These are phyloP conservation scores for Echria macrotheca DNA, from an alignment of 495 filamentous ascomycete species.

Conservation along the genomic window DNA sequence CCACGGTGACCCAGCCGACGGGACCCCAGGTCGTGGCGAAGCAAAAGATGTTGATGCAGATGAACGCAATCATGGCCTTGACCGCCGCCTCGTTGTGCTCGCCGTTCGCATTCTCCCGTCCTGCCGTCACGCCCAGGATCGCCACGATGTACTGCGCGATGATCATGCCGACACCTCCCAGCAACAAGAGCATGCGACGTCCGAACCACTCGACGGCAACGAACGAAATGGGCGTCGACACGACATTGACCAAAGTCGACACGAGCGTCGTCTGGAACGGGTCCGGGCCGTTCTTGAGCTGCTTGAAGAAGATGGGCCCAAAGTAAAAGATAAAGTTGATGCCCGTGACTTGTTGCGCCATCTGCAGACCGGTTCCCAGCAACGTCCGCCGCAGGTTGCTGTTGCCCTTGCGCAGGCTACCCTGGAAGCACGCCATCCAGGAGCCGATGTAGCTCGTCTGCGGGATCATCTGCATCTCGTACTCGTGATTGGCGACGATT, in stretches of 20 bases:
- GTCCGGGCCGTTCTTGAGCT: constrained; percentile 62
- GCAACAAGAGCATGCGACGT: constrained; percentile 71
- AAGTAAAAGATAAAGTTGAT: constrained; percentile 94
- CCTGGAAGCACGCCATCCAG: constrained; percentile 61
- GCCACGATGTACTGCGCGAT: constrained; percentile 78
- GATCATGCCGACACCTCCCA: constrained; percentile 71
- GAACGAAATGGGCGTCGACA: constrained; percentile 74
- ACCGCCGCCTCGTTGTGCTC: constrained; percentile 52
- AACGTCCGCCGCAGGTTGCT: constrained; percentile 65
- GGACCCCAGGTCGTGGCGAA: constrained; percentile 78
- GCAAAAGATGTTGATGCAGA: constrained; percentile 79
- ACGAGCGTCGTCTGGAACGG: constrained; percentile 76
- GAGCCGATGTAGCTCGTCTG: constrained; percentile 57
- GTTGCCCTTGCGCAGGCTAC: constrained; percentile 47
- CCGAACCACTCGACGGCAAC: constrained; percentile 74
- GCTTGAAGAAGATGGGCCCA: constrained; percentile 71
- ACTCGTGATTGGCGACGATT: constrained; percentile 77
- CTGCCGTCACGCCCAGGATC: constrained; percentile 60
- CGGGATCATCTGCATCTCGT: constrained; percentile 62
- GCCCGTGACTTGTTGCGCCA: constrained; percentile 66
- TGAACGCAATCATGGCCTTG: constrained; percentile 64
- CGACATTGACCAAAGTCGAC: constrained; percentile 79
- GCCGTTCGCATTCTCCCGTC: constrained; percentile 22
- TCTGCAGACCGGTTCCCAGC: constrained; percentile 64
- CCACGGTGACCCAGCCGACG: constrained; percentile 73